Evolutionary conservation across 2,329 filamentous ascomycete genomes (phyloP), one percentile per base, ranked within the genome.

Genomic region (Thelonectria blattea): DNA sequence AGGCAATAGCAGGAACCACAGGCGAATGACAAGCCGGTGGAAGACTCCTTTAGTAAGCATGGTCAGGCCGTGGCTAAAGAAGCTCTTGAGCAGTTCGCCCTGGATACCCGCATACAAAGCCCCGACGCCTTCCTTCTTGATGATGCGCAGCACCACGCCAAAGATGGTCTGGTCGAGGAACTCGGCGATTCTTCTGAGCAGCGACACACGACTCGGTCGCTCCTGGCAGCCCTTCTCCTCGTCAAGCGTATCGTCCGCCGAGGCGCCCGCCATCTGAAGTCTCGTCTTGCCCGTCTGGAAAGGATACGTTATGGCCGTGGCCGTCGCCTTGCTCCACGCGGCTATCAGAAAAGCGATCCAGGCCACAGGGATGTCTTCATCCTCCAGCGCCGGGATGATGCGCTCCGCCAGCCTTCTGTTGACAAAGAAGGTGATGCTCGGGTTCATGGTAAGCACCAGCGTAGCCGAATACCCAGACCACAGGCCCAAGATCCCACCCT

Each of bases 391-490:
- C 73, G 79, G 56, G 1, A 92, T 79, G 3, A 90, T 72, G 1
- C 81, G 72, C 53, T 85, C 82, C 65, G 89, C 88, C 18, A 95
- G 78, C 8, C 88, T 78, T 67, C 92, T 88, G 71, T 96, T 91
- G 30, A 96, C 79, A 67, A 94, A 88, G 73, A 97, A 93, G 0
- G 93, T 96, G 64, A 97, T 84, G 65, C 90, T 89, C 1, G 93
- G 93, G 70, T 97, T 97, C 27, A 96, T 80, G 1, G 93, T 93
- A 52, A 96, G 78, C 41, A 97, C 82, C 59, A 96, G 75, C 20
- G 85, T 89, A 2, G 92, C 92, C 18, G 90, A 91, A 74, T 96
- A 96, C 0, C 93, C 93, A 0, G 92, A 89, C 93, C 93, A 97
- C 69, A 97, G 89, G 2, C 92, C 92, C 46, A 80, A 72, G 10